A percentile compares a stretch with the other conserved stretches of the same genome.
Evolutionary conservation across 2,329 filamentous ascomycete genomes (phyloP).

Genomic region (Cladosporium sphaerospermum): DNA sequence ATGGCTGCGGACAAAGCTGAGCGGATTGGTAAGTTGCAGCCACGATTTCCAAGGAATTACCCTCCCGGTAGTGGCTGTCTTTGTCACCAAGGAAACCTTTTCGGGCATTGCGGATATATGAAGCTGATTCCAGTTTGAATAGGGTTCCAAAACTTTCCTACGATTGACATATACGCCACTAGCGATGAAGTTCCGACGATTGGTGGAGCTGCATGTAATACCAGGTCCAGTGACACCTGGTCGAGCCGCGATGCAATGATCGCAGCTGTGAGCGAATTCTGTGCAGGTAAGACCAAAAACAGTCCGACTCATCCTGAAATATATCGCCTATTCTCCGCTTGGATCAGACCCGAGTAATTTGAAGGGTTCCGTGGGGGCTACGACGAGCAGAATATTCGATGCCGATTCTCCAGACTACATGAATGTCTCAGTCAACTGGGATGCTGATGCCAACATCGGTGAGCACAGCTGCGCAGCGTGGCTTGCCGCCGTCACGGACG

Average conservation of each 20-base stretch:
- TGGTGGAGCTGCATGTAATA: constrained; percentile 3
- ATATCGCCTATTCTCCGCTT: background rate
- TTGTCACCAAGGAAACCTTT: too few species aligned
- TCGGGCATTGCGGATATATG: background rate
- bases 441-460: constrained; percentile 2
- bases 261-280: constrained; percentile 5
- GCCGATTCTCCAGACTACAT: constrained; percentile 2
- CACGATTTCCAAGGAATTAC: background rate
- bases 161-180: background rate
- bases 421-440: constrained; percentile 8
- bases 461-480: constrained; percentile 9
- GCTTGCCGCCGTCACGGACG: constrained; percentile 10
- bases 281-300: background rate
- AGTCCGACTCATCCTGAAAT: background rate
- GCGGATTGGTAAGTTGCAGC: background rate
- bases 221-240: constrained; percentile 5
- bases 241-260: constrained; percentile 5
- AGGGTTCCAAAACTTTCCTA: background rate
- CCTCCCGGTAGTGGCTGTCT: too few species aligned
- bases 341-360: constrained; percentile 4
- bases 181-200: background rate
- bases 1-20: constrained; percentile 3
- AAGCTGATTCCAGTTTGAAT: background rate
- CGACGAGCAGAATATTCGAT: constrained; percentile 3
- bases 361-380: background rate